phyloP scores from a whole-genome alignment of 805 yeast species.

The Saccharomycopsis fibuligera region DNA sequence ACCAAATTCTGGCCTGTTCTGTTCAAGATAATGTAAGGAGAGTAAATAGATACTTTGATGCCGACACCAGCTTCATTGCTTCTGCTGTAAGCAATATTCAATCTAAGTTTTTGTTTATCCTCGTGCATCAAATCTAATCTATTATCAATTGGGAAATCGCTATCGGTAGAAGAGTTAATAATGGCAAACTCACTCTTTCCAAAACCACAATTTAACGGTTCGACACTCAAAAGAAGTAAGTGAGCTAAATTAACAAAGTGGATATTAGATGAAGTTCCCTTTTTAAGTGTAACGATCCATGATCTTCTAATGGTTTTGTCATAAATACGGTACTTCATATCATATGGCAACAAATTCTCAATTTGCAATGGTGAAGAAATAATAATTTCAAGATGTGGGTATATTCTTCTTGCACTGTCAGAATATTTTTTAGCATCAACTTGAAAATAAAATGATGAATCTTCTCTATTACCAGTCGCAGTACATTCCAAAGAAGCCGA shows the following conservation, averaged over 20 bases:
- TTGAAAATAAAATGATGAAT: slow-evolving; percentile 57
- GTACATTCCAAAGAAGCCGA: slow-evolving; percentile 60
- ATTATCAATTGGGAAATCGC: slow-evolving; percentile 52
- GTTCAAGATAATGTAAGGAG: slow-evolving; percentile 83
- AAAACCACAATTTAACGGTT: slow-evolving; percentile 56
- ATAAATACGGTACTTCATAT: slow-evolving; percentile 64
- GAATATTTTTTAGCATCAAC: slow-evolving; percentile 57
- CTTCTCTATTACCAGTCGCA: slow-evolving; percentile 28
- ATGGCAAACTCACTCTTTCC: slow-evolving; percentile 70
- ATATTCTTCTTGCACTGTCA: slow-evolving; percentile 69
- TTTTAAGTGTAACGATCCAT: slow-evolving; percentile 54
- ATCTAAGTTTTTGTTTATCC: slow-evolving; percentile 61
- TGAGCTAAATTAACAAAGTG: slow-evolving; percentile 76
- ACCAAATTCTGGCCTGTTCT: slow-evolving; percentile 67
- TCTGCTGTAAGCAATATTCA: slow-evolving; percentile 58
- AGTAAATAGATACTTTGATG: slow-evolving; percentile 58
- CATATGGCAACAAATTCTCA: slow-evolving; percentile 81
- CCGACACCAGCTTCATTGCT: slow-evolving; percentile 47
- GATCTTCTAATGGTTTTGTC: slow-evolving; percentile 67
- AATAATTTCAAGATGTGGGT: slow-evolving; percentile 76
- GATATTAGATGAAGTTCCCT: slow-evolving; percentile 64
- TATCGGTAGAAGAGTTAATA: slow-evolving; percentile 46
- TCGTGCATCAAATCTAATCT: slow-evolving; percentile 45
- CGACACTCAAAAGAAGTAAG: slow-evolving; percentile 63
- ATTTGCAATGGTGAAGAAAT: slow-evolving; percentile 82